These are phyloP conservation scores for Sinapis alba DNA, from an alignment of 441 rosid species.

Conservation along the genomic window DNA sequence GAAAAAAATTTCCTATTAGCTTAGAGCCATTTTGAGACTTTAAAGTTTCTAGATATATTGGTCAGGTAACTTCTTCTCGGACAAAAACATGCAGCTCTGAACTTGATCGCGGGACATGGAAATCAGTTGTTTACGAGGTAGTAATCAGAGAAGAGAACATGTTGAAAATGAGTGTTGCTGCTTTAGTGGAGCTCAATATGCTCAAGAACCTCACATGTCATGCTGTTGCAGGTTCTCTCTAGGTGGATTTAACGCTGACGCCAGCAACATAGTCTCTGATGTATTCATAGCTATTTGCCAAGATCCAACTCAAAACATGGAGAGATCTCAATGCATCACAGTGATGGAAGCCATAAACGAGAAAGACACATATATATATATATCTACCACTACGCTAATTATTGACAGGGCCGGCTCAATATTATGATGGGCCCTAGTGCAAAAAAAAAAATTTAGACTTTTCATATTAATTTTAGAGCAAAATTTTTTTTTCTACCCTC, in stretches of 20 bases:
- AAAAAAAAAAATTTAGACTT: no score
- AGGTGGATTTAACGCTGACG: conserved; percentile 93
- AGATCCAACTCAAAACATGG: conserved; percentile 93
- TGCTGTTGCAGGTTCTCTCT: conserved; percentile 81
- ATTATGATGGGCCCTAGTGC: no score
- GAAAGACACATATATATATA: conserved; percentile 75
- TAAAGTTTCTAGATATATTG: background rate
- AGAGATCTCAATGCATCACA: conserved; percentile 89
- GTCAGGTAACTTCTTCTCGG: conserved; percentile 75
- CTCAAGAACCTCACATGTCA: conserved; percentile 82
- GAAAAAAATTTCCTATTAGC: background rate
- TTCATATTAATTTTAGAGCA: no score
- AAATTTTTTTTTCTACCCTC: no score
- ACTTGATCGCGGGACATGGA: conserved; percentile 95
- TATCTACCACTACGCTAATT: conserved; percentile 85
- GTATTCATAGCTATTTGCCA: conserved; percentile 86
- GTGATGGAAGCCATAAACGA: conserved; percentile 91
- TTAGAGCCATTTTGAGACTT: background rate
- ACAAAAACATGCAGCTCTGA: conserved; percentile 88
- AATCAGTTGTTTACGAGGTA: conserved; percentile 90
- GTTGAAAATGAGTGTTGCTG: conserved; percentile 67
- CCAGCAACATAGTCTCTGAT: conserved; percentile 84
- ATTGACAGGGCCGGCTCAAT: conserved; percentile 40
- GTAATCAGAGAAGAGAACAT: conserved; percentile 70
- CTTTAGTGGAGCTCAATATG: conserved; percentile 87